phyloP scores from a whole-genome alignment of 495 filamentous ascomycete species.

The Aspergillus cavernicola region DNA sequence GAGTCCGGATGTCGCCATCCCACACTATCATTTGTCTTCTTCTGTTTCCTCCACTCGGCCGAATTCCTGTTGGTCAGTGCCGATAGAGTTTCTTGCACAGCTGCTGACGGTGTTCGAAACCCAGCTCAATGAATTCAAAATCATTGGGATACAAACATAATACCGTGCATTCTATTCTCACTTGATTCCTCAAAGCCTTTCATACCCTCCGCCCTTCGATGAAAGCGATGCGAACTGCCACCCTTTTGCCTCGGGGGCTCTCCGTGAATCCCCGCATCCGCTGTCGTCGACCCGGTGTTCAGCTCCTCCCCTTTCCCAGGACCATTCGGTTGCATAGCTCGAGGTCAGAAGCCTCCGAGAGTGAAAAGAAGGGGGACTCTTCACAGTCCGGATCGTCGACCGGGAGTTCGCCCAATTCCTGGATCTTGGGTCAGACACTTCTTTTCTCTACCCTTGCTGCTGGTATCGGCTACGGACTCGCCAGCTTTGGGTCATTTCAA shows the following conservation, averaged over 20 bases:
- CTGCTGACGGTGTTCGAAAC: not conserved
- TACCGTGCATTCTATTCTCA: not conserved
- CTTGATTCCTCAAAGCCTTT: not conserved
- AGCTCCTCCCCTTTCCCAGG: conserved; percentile 5
- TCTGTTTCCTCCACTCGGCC: conserved; percentile 22
- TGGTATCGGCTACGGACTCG: conserved; percentile 36
- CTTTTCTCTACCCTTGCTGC: conserved; percentile 34
- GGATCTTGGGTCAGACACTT: conserved; percentile 30
- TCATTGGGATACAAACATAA: not conserved
- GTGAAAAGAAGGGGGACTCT: conserved; percentile 7
- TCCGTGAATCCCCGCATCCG: conserved; percentile 27
- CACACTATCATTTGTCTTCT: not conserved
- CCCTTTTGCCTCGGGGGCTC: conserved; percentile 25
- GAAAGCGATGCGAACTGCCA: conserved; percentile 24
- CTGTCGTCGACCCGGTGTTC: conserved; percentile 22
- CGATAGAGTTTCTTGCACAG: conserved; percentile 16
- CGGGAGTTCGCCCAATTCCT: conserved; percentile 18
- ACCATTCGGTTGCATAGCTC: conserved; percentile 23
- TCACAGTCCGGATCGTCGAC: conserved; percentile 17
- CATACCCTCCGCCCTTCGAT: not conserved
- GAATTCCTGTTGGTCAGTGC: conserved; percentile 22
- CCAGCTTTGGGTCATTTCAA: conserved; percentile 15
- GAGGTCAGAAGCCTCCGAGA: conserved; percentile 8
- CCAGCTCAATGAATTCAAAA: not conserved
- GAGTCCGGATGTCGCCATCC: not conserved